Evolutionary conservation across 2,329 filamentous ascomycete species (phyloP), one percentile per base, ranked within the genome.

Genomic region (Beauveria sp.): DNA sequence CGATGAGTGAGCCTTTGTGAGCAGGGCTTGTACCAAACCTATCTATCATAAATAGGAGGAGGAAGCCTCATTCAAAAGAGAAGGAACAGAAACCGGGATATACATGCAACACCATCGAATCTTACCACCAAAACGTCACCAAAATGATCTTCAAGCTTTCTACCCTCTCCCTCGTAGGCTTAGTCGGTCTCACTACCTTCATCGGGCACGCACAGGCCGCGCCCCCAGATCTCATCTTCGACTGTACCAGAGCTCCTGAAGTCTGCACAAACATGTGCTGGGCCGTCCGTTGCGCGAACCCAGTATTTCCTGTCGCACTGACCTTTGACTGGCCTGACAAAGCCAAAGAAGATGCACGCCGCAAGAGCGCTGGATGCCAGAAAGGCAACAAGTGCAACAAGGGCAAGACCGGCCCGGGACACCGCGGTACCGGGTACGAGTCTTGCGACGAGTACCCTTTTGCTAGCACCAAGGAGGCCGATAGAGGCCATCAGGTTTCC

Each of bases 201-300:
- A 45, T 52, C 3, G 53, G 40, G 28, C 38, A 53, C 4, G 40
- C 47, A 4, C 16, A 53, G 3, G 65, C 64, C 53, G 34, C 52
- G 1, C 64, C 65, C 5, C 66, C 66, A 40, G 66, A 68, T 54
- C 55, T 67, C 28, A 66, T 62, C 22, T 67, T 67, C 51, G 40
- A 60, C 28, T 66, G 66, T 61, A 51, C 64, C 58, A 60, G 59
- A 46, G 64, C 64, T 56, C 62, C 66, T 20, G 65, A 68, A 14
- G 55, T 67, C 42, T 67, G 66, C 61, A 63, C 61, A 24, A 68
- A 67, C 66, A 68, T 68, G 63, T 67, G 66, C 63, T 68, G 65
- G 61, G 66, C 66, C 52, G 55, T 64, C 45, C 66, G 65, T 46
- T 67, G 66, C 59, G 66, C 63, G 24, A 58, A 53, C 3, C 65